Evolutionary conservation across 2,329 filamentous ascomycete genomes (phyloP).

Genomic region (Malbranchea zuffiana): DNA sequence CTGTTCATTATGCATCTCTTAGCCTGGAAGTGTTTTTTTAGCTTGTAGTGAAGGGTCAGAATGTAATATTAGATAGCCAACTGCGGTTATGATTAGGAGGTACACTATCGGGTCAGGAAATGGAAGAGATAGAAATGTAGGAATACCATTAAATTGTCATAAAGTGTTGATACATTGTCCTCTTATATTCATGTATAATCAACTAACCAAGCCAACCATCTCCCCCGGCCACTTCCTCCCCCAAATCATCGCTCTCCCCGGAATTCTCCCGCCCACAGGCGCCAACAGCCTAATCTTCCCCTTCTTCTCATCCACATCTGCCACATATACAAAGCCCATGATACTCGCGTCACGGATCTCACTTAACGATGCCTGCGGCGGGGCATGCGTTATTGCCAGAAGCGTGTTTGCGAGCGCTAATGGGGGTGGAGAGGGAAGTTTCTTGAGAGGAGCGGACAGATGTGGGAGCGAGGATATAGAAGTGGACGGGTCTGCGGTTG

Average conservation of each 20-base stretch:
- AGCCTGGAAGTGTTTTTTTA: too few relatives aligned
- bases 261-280: conserved; percentile 71
- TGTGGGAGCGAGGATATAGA: conserved; percentile 9
- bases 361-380: conserved; percentile 56
- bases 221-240: conserved; percentile 73
- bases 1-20: too few relatives aligned
- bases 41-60: too few relatives aligned
- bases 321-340: conserved; percentile 87
- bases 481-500: conserved; percentile 16
- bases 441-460: conserved; percentile 39
- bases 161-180: too few relatives aligned
- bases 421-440: conserved; percentile 51
- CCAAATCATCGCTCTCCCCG: conserved; percentile 69
- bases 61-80: too few relatives aligned
- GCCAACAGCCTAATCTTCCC: conserved; percentile 65
- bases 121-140: too few relatives aligned
- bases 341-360: conserved; percentile 70
- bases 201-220: conserved; percentile 64
- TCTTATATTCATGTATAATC: too few relatives aligned
- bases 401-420: conserved; percentile 62
- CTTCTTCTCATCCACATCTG: conserved; percentile 78
- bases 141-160: too few relatives aligned
- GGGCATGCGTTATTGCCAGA: conserved; percentile 72
- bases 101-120: too few relatives aligned
- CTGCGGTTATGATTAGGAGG: too few relatives aligned